phyloP scores from a whole-genome alignment of 2,329 filamentous ascomycete species.

The Cryphonectria naterciae region DNA sequence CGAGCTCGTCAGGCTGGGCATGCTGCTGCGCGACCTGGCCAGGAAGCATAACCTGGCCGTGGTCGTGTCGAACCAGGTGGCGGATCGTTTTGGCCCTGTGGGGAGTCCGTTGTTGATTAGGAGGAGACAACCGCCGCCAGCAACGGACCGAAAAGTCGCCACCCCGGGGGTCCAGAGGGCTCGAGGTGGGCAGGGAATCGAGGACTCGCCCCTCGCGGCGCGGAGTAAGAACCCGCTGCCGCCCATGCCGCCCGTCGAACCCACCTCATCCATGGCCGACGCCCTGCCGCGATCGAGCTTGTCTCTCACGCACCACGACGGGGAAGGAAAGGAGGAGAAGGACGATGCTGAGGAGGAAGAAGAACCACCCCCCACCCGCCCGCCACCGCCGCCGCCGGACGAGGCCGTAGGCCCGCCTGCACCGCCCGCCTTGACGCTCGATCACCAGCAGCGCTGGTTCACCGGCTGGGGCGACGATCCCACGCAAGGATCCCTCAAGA shows the following conservation, averaged over 20 bases:
- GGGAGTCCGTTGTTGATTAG: slow-evolving; percentile 29
- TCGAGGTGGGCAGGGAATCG: background rate
- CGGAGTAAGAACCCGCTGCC: slow-evolving; percentile 42
- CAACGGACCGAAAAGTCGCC: slow-evolving; percentile 18
- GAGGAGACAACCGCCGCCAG: slow-evolving; percentile 30
- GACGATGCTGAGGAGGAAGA: slow-evolving; percentile 9
- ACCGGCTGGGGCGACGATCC: slow-evolving; percentile 86
- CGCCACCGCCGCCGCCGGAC: slow-evolving; percentile 33
- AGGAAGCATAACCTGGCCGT: slow-evolving; percentile 76
- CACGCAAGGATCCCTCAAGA: slow-evolving; percentile 66
- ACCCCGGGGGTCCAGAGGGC: slow-evolving; percentile 9
- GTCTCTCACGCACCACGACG: slow-evolving; percentile 32
- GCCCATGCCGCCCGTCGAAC: slow-evolving; percentile 39
- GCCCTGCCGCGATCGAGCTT: slow-evolving; percentile 41
- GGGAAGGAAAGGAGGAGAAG: slow-evolving; percentile 17
- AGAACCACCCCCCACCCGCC: slow-evolving; percentile 18
- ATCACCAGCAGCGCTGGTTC: slow-evolving; percentile 93
- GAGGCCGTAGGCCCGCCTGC: slow-evolving; percentile 40
- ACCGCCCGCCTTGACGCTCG: slow-evolving; percentile 67
- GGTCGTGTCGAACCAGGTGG: slow-evolving; percentile 94
- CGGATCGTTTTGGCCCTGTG: slow-evolving; percentile 71
- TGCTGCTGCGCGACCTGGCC: slow-evolving; percentile 76
- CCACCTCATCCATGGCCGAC: slow-evolving; percentile 46
- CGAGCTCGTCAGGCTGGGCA: slow-evolving; percentile 77
- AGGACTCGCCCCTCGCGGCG: slow-evolving; percentile 52